These are phyloP conservation scores for Populus deltoides DNA, from an alignment of 345 rosid genomes.

Conservation along the genomic window DNA sequence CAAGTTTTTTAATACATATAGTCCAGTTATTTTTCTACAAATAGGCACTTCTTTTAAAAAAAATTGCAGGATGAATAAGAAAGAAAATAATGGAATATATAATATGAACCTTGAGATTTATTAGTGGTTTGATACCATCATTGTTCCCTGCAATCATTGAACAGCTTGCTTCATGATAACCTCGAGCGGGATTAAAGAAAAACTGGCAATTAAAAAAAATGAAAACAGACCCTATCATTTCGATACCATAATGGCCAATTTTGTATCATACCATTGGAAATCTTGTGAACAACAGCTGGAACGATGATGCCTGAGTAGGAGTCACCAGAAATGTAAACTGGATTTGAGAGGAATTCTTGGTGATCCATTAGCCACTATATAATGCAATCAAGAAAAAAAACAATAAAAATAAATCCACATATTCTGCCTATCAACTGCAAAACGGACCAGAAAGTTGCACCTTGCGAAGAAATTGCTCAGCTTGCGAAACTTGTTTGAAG, in stretches of 20 bases:
- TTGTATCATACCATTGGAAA: slow-evolving; percentile 42
- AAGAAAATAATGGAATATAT: neutral
- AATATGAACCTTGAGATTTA: slow-evolving; percentile 57
- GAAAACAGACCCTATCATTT: too few relatives aligned
- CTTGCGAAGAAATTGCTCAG: slow-evolving; percentile 49
- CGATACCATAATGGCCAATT: neutral
- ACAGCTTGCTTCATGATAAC: too few relatives aligned
- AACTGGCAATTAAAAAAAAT: neutral
- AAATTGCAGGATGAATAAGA: too few relatives aligned
- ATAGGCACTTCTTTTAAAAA: too few relatives aligned
- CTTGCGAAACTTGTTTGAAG: slow-evolving; percentile 43
- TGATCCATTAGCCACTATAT: slow-evolving; percentile 59
- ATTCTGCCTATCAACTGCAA: neutral
- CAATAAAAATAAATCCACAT: neutral
- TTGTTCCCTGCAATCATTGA: slow-evolving; percentile 48
- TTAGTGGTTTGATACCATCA: slow-evolving; percentile 38
- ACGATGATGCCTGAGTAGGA: slow-evolving; percentile 60
- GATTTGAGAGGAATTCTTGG: slow-evolving; percentile 47
- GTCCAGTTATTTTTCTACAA: too few relatives aligned
- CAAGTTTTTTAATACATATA: too few relatives aligned
- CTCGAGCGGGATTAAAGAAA: too few relatives aligned
- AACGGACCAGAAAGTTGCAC: slow-evolving; percentile 25
- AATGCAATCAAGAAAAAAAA: neutral
- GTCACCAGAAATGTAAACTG: slow-evolving; percentile 61
- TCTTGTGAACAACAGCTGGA: slow-evolving; percentile 51